Evolutionary conservation across 257 asterid genomes (phyloP).

Genomic region (Nemophila menziesii): DNA sequence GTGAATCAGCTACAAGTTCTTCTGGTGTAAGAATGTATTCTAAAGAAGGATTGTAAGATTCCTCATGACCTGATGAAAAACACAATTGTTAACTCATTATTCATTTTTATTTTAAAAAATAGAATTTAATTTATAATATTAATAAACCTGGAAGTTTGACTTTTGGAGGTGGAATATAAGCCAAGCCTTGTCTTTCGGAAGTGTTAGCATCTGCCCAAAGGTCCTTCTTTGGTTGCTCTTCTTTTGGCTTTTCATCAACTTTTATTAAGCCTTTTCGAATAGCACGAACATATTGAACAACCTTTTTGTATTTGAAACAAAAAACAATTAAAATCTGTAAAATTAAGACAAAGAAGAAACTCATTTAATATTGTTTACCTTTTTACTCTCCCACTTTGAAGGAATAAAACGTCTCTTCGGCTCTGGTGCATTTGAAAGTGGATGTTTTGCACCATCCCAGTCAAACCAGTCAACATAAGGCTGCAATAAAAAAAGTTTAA

Average conservation of each 20-base stretch:
- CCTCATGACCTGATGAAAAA: constrained; percentile 93
- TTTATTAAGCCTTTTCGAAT: constrained; percentile 71
- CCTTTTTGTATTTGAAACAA: constrained; percentile 32
- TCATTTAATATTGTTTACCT: constrained; percentile 30
- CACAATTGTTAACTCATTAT: constrained; percentile 8
- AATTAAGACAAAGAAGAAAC: neutral
- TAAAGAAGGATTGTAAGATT: constrained; percentile 79
- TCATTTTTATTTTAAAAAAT: neutral
- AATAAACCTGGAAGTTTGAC: constrained; percentile 68
- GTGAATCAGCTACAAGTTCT: constrained; percentile 77
- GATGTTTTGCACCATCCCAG: constrained; percentile 72
- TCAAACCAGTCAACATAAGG: constrained; percentile 75
- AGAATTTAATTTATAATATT: too few species aligned
- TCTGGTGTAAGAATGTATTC: constrained; percentile 91
- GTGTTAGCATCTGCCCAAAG: constrained; percentile 67
- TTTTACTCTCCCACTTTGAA: constrained; percentile 85
- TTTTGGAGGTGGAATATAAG: constrained; percentile 90
- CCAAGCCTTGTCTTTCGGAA: constrained; percentile 69
- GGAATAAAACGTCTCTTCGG: constrained; percentile 96
- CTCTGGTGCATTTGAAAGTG: constrained; percentile 87
- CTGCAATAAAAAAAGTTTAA: constrained; percentile 29
- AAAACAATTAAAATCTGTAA: neutral
- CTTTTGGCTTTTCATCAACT: constrained; percentile 66
- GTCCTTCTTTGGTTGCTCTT: constrained; percentile 34
- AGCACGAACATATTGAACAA: constrained; percentile 60